Evolutionary conservation across 768 basidiomycete genomes (phyloP), one percentile per base, ranked within the genome.

Genomic region (Lanmaoa rubissima): DNA sequence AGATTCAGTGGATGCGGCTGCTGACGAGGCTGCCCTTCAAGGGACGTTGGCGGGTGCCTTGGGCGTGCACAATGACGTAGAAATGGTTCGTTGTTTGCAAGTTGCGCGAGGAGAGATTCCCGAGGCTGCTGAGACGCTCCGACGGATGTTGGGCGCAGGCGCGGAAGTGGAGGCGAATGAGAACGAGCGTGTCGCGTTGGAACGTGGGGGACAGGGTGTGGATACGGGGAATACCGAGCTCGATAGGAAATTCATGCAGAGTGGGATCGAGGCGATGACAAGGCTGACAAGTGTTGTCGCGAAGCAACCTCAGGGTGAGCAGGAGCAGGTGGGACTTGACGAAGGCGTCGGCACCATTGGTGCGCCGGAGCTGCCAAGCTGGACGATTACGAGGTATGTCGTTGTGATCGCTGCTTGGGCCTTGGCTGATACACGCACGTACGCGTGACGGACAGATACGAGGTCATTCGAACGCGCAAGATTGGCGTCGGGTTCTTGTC

Each of bases 401-500:
- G 52, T 13, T 32, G 49, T 36, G 2, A 44, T 13, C 13, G 16
- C 3, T 28, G 2, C 28, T 35, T 43, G 36, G 2, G 19, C 6
- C 32, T 4, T 34, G 19, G 31, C 48, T 59, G 5, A 61, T 24
- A n/a, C 14, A 42, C 1, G 17, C 28, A n/a, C 0, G 36, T 28
- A 35, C 10, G 7, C 8, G 9, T 31, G 49, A 17, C 60, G 49
- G 61, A 48, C 47, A 83, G 83, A 50, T 90, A 88, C 63, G 92
- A 94, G 72, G 81, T 93, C 35, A 85, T 87, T 54, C 80, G 83
- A 3, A 86, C 86, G 38, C 74, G 77, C 54, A 81, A 83, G 67
- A 84, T 94, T 55, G 87, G 90, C 5, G 64, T 83, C 19, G 90
- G 91, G 0, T 86, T 82, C 71, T 90, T 91, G 73, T 87, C 87